Evolutionary conservation across 345 rosid species (phyloP).

Genomic region (Durio zibethinus): DNA sequence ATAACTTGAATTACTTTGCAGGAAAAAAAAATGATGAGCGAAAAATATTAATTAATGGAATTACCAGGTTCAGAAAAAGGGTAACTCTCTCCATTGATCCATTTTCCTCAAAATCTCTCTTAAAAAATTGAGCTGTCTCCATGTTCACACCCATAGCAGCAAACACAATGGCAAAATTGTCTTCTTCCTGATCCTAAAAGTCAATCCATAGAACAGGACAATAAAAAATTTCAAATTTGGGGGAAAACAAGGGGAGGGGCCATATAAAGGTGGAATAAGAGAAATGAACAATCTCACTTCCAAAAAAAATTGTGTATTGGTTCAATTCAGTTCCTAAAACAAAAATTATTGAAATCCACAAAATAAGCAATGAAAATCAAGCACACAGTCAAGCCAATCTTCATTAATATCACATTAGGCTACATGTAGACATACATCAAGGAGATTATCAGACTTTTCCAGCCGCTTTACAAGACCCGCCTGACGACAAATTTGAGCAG

Average conservation of each 20-base stretch:
- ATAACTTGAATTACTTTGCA: neutral
- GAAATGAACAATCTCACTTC: no score
- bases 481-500: conserved; percentile 97
- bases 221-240: neutral
- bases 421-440: conserved; percentile 42
- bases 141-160: conserved; percentile 99
- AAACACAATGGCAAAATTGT: conserved; percentile 95
- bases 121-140: conserved; percentile 96
- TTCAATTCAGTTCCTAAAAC: no score
- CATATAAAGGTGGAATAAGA: no score
- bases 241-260: no score
- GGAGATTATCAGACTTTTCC: conserved; percentile 73
- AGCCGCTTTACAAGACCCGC: conserved; percentile 91
- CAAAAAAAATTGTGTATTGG: no score
- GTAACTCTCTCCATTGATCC: conserved; percentile 99
- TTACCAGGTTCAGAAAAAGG: conserved; percentile 81
- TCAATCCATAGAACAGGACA: neutral
- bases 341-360: neutral
- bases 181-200: conserved; percentile 64
- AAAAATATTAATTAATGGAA: neutral
- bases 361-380: neutral
- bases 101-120: conserved; percentile 93
- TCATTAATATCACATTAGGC: neutral
- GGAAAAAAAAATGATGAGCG: neutral
- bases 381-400: neutral